Evolutionary conservation across 805 yeast species (phyloP), one percentile per base, ranked within the genome.

Genomic region (Lachancea thermotolerans): DNA sequence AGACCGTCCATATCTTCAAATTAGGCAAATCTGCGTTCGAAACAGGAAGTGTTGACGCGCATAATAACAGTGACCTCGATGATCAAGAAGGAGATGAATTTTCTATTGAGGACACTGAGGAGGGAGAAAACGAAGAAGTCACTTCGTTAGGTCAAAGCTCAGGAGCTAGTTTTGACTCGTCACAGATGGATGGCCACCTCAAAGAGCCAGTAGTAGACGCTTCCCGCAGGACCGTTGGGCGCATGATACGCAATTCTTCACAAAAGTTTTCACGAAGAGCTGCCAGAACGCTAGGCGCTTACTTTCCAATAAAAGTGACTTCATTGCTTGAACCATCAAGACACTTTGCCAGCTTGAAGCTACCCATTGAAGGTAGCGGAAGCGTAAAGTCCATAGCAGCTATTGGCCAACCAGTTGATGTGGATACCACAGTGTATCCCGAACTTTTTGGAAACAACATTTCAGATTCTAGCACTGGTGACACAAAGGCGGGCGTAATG

Each of bases 1-100:
- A 86, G 37, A 93, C 99, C 0, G 90, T 93, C 17, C 99, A 93
- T 64, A 79, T 93, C 33, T 93, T 91, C 71, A 75, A 89, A 47
- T 65, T 90, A 43, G 85, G 53, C 6, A 51, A 50, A 33, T 43
- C 41, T 10, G 45, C 44, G 2, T 37, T 18, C 40, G 48, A 30
- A 39, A 38, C 34, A 12, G 41, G 36, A 25, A 46, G 25, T 31
- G 44, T 32, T 9, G 41, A 36, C 7, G 50, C 49, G 16, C 47
- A 49, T 35, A 49, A 44, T 34, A 54, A 59, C 52, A 72, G 63
- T 37, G 73, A 54, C 58, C 75, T 54, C 44, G 73, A 53, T 12
- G 58, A 59, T 10, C 64, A 58, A 6, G 62, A 55, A 11, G 61
- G 55, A 5, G 62, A 57, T 10, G 60, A 53, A 17, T 64, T 49